Evolutionary conservation across 2,329 filamentous ascomycete species (phyloP).

Genomic region (Fragosphaeria purpurea): DNA sequence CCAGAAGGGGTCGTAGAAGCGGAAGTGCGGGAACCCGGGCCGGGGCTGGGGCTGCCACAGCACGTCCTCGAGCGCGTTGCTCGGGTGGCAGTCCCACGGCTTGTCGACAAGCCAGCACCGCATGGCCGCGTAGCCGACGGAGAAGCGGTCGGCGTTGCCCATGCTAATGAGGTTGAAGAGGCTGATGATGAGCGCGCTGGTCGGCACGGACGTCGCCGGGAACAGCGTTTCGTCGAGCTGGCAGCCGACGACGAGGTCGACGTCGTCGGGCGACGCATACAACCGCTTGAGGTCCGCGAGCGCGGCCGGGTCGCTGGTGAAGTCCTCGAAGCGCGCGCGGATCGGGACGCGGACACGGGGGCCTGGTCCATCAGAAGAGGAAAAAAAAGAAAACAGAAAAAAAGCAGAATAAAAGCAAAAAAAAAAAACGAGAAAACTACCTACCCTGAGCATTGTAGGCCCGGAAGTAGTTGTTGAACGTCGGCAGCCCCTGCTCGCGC

Average conservation of each 20-base stretch:
- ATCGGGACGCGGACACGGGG: constrained; percentile 8
- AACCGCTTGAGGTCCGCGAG: constrained; percentile 7
- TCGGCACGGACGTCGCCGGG: constrained; percentile 9
- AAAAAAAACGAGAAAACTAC: not conserved
- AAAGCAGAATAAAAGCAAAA: too few species aligned
- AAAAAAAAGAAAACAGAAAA: too few species aligned
- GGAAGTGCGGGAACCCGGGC: constrained; percentile 8
- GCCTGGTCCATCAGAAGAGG: not conserved
- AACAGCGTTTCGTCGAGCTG: constrained; percentile 13
- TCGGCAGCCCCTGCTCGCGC: constrained; percentile 11
- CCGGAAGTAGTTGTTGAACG: constrained; percentile 12
- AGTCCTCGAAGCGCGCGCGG: constrained; percentile 8
- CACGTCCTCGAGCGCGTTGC: constrained; percentile 13
- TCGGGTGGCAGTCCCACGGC: constrained; percentile 13
- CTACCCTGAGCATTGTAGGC: constrained; percentile 10
- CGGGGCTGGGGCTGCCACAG: constrained; percentile 9
- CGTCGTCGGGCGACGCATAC: constrained; percentile 11
- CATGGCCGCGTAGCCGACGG: constrained; percentile 11
- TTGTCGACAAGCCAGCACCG: constrained; percentile 14
- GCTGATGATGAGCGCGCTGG: constrained; percentile 10
- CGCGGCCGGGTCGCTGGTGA: constrained; percentile 8
- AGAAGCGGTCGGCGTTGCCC: constrained; percentile 13
- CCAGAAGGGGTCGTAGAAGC: constrained; percentile 12
- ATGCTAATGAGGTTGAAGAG: constrained; percentile 14
- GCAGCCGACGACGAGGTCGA: constrained; percentile 13